Evolutionary conservation across 108 stramenopile genomes (phyloP).

Genomic region (Nitzschia inconspicua): DNA sequence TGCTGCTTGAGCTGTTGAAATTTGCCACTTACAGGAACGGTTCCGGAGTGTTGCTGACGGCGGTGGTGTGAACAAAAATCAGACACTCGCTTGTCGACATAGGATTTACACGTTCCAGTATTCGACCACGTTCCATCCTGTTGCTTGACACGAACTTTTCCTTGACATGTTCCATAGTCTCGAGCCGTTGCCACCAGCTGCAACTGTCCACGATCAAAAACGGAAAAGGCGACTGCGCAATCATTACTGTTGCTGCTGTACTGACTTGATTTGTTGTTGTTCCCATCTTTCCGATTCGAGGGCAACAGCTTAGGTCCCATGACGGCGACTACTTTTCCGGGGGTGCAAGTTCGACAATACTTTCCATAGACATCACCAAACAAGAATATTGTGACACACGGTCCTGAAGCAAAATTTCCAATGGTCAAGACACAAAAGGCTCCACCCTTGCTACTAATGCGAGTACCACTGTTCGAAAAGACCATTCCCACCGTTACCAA

Average conservation of each 20-base stretch:
- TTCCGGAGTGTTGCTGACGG: conserved; percentile 19
- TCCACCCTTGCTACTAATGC: conserved; percentile 52
- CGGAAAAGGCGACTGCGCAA: conserved; percentile 52
- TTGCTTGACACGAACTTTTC: conserved; percentile 28
- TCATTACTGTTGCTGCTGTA: conserved; percentile 1
- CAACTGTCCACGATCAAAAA: conserved; percentile 52
- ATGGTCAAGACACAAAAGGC: conserved; percentile 64
- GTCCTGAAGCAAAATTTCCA: conserved; percentile 56
- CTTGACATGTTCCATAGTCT: conserved; percentile 72
- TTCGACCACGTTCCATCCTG: conserved; percentile 34
- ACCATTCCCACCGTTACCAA: conserved; percentile 51
- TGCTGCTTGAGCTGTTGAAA: background rate
- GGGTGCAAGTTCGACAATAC: conserved; percentile 14
- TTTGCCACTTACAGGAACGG: background rate
- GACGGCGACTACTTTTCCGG: conserved; percentile 57
- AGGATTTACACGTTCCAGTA: conserved; percentile 39
- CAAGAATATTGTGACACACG: conserved; percentile 62
- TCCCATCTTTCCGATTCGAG: conserved; percentile 10
- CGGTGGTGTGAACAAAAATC: conserved; percentile 56
- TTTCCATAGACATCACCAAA: conserved; percentile 75
- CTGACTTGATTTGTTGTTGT: too few relatives aligned
- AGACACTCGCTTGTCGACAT: conserved; percentile 54
- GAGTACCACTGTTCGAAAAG: conserved; percentile 49
- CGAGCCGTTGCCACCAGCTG: conserved; percentile 59
- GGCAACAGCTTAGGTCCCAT: conserved; percentile 59